phyloP scores from a whole-genome alignment of 257 asterid genomes.

The Solanum acaule region DNA sequence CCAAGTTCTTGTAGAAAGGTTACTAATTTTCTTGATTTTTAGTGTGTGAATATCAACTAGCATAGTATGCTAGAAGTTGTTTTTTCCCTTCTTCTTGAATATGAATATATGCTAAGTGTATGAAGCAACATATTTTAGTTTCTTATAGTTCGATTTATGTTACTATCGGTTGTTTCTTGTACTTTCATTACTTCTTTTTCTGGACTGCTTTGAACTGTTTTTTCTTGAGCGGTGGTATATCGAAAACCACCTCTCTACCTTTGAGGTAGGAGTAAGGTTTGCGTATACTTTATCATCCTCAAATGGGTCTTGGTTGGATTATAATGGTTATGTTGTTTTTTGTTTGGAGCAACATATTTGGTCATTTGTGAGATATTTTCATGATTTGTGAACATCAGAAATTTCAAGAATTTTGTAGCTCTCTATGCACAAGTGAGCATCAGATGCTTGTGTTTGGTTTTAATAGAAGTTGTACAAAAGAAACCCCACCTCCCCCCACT shows the following conservation, averaged over 20 bases:
- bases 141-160: not conserved
- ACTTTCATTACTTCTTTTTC: not conserved
- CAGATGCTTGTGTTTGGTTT: not conserved
- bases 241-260: no score
- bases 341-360: not conserved
- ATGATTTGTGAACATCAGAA: not conserved
- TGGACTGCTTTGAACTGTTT: not conserved
- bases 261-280: not conserved
- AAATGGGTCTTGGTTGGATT: not conserved
- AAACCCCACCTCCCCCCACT: not conserved
- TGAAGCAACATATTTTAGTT: not conserved
- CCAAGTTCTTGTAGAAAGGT: slow-evolving; percentile 29
- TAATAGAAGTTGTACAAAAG: not conserved
- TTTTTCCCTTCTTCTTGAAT: not conserved
- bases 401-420: not conserved
- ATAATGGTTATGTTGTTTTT: not conserved
- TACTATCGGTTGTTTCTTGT: not conserved
- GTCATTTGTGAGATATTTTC: not conserved
- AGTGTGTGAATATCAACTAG: not conserved
- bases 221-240: not conserved
- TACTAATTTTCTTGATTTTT: slow-evolving; percentile 9
- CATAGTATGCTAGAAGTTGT: not conserved
- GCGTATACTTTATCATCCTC: no score
- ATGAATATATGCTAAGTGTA: not conserved
- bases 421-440: not conserved